phyloP scores from a whole-genome alignment of 345 rosid species.

The Eucalyptus tenuipes region DNA sequence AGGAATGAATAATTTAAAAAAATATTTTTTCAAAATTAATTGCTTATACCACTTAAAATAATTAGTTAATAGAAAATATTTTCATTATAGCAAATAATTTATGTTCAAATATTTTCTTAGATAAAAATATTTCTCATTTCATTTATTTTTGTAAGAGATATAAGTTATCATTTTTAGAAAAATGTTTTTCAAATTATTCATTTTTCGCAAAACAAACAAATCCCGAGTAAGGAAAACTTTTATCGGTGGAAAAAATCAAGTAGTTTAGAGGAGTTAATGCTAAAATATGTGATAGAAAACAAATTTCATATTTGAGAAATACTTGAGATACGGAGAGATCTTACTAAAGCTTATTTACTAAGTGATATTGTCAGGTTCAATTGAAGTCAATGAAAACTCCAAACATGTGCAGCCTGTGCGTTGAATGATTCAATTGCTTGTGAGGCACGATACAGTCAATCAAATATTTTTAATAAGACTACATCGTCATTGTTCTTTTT shows the following conservation, averaged over 20 bases:
- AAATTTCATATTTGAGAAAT: neutral
- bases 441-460: neutral
- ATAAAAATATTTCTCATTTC: accelerated
- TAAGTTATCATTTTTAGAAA: too few species aligned
- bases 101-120: accelerated
- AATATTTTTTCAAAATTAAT: too few species aligned
- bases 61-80: too few species aligned
- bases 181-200: accelerated
- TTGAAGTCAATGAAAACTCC: neutral
- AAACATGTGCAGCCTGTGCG: neutral
- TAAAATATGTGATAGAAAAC: neutral
- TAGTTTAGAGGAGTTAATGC: neutral
- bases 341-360: neutral
- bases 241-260: neutral
- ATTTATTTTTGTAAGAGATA: too few species aligned
- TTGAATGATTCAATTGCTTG: neutral
- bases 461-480: neutral
- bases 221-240: neutral
- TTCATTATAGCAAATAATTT: accelerated
- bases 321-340: neutral
- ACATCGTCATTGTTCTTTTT: neutral
- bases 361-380: neutral
- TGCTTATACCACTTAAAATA: accelerated
- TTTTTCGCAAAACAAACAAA: accelerated
- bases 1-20: too few species aligned